These are phyloP conservation scores for Yamadazyma philogaea DNA, from an alignment of 805 yeast genomes.

Conservation along the genomic window DNA sequence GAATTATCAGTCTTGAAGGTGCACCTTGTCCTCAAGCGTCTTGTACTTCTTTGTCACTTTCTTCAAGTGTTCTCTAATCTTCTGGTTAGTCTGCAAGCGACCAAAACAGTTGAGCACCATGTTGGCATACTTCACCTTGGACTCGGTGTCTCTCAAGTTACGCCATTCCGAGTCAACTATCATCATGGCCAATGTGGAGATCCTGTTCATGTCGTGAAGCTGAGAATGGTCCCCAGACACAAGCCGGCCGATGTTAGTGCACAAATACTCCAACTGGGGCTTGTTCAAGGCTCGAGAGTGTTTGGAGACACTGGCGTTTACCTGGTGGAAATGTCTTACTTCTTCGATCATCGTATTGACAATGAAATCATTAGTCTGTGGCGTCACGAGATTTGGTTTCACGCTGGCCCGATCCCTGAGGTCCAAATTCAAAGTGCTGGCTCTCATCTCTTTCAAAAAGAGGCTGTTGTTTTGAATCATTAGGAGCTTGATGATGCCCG, in stretches of 20 bases:
- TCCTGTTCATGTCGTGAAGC: background rate
- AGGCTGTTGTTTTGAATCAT: slow-evolving; percentile 24
- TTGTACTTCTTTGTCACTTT: background rate
- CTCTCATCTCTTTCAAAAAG: background rate
- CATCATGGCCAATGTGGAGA: background rate
- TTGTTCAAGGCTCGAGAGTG: background rate
- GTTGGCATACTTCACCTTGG: background rate
- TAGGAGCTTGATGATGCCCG: slow-evolving; percentile 30
- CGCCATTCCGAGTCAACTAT: slow-evolving; percentile 5
- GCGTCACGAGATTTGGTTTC: background rate
- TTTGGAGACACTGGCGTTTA: background rate
- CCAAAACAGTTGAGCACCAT: background rate
- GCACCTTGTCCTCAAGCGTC: background rate
- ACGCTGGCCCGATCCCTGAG: background rate
- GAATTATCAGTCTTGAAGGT: background rate
- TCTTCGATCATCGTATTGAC: slow-evolving; percentile 4
- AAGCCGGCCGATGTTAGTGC: background rate
- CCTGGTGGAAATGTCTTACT: slow-evolving; percentile 4
- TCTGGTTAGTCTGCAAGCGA: background rate
- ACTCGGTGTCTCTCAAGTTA: slow-evolving; percentile 2
- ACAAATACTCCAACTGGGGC: slow-evolving; percentile 8
- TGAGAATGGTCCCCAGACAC: background rate
- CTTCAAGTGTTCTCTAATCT: background rate
- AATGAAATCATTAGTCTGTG: background rate
- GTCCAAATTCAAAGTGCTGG: background rate